Conservation (phyloP, 495 filamentous ascomycete genomes). For the Xylaria cubensis region DNA sequence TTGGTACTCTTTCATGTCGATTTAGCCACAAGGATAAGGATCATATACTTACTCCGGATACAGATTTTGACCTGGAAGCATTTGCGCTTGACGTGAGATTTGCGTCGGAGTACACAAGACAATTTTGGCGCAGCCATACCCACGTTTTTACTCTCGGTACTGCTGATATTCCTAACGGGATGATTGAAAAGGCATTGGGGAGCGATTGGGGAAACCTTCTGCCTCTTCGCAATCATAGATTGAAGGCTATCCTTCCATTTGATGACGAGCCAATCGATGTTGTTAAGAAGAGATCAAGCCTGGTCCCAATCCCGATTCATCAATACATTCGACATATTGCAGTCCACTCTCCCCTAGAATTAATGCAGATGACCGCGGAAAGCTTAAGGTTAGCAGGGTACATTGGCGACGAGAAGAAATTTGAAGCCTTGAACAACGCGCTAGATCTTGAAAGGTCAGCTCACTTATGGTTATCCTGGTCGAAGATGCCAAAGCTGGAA, state of each 20-base stretch:
- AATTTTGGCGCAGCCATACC: constrained; percentile 27
- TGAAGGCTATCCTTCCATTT: constrained; percentile 32
- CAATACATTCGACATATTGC: constrained; percentile 35
- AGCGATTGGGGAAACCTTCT: constrained; percentile 1
- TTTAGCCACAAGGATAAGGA: constrained; percentile 23
- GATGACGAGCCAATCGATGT: constrained; percentile 30
- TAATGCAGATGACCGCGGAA: constrained; percentile 30
- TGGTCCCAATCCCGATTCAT: constrained; percentile 9
- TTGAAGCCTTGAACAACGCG: constrained; percentile 27
- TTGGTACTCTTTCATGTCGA: constrained; percentile 14
- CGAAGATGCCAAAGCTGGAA: constrained; percentile 36
- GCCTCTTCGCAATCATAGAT: constrained; percentile 28
- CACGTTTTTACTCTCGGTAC: constrained; percentile 33
- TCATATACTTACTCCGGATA: constrained; percentile 30
- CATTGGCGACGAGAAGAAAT: constrained; percentile 1
- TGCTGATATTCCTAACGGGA: not conserved
- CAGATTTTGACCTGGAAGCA: constrained; percentile 14
- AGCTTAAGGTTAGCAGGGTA: constrained; percentile 7
- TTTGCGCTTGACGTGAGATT: constrained; percentile 19
- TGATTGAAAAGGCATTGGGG: constrained; percentile 8
- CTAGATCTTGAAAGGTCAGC: constrained; percentile 35
- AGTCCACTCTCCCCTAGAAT: constrained; percentile 31
- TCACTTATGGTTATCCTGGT: constrained; percentile 41
- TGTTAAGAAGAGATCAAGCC: constrained; percentile 11
- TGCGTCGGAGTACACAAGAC: constrained; percentile 23